Percentiles rank a stretch among this genome's conserved stretches.
Evolutionary conservation across 108 stramenopile species (phyloP).

Genomic region (Skeletonema grethae): DNA sequence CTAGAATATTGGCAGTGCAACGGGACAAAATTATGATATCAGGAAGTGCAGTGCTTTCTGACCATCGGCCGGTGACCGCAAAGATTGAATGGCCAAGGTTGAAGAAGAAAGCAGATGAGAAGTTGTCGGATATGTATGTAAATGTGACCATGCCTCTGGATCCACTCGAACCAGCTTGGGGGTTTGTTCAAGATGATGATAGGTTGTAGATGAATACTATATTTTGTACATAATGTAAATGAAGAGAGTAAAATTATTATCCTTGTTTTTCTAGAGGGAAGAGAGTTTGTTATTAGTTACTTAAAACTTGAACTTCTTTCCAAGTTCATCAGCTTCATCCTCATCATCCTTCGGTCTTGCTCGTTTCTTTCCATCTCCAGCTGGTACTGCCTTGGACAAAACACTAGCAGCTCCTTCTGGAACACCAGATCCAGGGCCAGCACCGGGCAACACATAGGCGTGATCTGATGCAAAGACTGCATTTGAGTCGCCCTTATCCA

Average conservation of each 20-base stretch:
- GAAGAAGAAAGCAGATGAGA: constrained; percentile 18
- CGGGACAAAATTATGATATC: constrained; percentile 33
- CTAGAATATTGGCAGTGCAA: constrained; percentile 39
- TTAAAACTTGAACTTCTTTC: constrained; percentile 92
- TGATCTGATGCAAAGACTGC: constrained; percentile 82
- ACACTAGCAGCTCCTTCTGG: constrained; percentile 80
- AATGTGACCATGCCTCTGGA: constrained; percentile 44
- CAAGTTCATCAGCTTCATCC: constrained; percentile 80
- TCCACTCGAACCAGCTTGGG: constrained; percentile 51
- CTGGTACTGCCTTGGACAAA: constrained; percentile 65
- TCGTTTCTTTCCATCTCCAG: constrained; percentile 41
- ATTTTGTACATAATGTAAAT: neutral
- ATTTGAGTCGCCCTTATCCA: constrained; percentile 43
- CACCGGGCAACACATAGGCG: constrained; percentile 73
- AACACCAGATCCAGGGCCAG: constrained; percentile 48
- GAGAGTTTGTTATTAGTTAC: neutral
- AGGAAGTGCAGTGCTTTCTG: constrained; percentile 36
- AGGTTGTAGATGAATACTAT: neutral
- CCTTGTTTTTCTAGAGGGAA: neutral
- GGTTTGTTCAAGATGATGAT: constrained; percentile 23
- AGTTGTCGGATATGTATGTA: constrained; percentile 32
- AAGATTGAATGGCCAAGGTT: constrained; percentile 44
- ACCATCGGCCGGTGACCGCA: constrained; percentile 55
- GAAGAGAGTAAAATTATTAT: neutral
- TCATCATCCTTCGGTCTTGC: constrained; percentile 74